Conservation (phyloP, 768 basidiomycete species). For the Rhodocollybia butyracea region DNA sequence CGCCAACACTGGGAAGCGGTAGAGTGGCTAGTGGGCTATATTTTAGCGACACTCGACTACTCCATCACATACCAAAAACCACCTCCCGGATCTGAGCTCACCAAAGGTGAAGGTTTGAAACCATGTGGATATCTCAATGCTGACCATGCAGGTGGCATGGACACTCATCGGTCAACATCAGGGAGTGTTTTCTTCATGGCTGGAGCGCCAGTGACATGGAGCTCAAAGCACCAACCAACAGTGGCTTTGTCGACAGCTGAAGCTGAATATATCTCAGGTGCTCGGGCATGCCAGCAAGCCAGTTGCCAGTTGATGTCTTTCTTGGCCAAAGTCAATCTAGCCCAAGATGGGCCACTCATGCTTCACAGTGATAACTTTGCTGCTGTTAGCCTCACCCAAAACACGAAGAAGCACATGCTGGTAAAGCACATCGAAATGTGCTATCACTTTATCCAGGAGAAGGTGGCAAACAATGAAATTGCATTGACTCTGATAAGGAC, state of each 20-base stretch:
- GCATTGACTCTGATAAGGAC: conserved; percentile 18
- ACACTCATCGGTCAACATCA: conserved; percentile 19
- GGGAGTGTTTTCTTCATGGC: conserved; percentile 27
- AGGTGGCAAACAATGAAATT: no score
- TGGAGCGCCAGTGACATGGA: conserved; percentile 26
- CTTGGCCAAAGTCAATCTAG: conserved; percentile 15
- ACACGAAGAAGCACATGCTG: no score
- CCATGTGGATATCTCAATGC: conserved; percentile 28
- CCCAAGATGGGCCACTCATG: not conserved
- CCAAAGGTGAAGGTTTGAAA: no score
- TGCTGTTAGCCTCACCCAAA: not conserved
- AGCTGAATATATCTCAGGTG: conserved; percentile 32
- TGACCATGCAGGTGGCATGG: conserved; percentile 24
- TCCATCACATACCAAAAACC: no score
- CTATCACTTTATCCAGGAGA: no score
- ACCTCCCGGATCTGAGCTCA: no score
- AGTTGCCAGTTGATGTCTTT: conserved; percentile 23
- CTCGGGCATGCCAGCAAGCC: conserved; percentile 23
- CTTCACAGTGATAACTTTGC: conserved; percentile 2
- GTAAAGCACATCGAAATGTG: no score
- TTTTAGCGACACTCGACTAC: no score
- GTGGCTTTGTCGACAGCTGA: conserved; percentile 30
- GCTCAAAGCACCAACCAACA: conserved; percentile 24
- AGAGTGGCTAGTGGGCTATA: no score
- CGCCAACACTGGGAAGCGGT: no score